Evolutionary conservation across 495 filamentous ascomycete species (phyloP).

Genomic region (Penicillium egyptiacum): DNA sequence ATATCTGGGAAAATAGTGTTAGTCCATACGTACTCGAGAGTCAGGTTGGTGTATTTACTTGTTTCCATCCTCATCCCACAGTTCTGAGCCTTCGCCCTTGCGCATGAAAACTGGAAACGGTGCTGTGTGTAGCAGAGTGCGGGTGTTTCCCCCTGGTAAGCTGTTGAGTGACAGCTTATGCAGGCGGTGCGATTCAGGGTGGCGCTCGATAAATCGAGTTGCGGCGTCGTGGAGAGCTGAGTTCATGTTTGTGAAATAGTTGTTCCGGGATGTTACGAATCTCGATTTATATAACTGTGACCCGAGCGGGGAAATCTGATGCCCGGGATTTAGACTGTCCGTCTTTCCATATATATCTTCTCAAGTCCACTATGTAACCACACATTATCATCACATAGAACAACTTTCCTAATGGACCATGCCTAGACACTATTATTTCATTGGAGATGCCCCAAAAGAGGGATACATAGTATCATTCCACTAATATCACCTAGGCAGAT

Average conservation of each 20-base stretch:
- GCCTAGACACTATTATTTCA: too few species aligned
- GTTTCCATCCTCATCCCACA: constrained; percentile 16
- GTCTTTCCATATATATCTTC: not conserved
- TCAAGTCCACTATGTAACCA: too few species aligned
- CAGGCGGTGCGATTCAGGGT: constrained; percentile 2
- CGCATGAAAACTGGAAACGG: constrained; percentile 14
- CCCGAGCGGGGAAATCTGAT: not conserved
- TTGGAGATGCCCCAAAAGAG: too few species aligned
- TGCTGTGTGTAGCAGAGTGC: constrained; percentile 18
- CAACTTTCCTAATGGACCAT: too few species aligned
- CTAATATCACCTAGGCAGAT: not conserved
- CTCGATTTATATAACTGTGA: not conserved
- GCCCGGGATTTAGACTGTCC: not conserved
- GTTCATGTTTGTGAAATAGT: not conserved
- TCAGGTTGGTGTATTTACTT: not conserved
- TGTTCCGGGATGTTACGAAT: not conserved
- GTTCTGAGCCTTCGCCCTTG: not conserved
- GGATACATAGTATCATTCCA: too few species aligned
- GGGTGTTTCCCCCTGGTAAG: constrained; percentile 18
- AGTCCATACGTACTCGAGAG: not conserved
- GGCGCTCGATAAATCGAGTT: constrained; percentile 1
- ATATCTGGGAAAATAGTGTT: not conserved
- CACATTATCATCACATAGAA: too few species aligned
- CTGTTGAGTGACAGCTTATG: constrained; percentile 4
- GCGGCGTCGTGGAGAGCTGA: not conserved